These are phyloP conservation scores for Lavandula angustifolia DNA, from an alignment of 257 asterid genomes.

Conservation along the genomic window DNA sequence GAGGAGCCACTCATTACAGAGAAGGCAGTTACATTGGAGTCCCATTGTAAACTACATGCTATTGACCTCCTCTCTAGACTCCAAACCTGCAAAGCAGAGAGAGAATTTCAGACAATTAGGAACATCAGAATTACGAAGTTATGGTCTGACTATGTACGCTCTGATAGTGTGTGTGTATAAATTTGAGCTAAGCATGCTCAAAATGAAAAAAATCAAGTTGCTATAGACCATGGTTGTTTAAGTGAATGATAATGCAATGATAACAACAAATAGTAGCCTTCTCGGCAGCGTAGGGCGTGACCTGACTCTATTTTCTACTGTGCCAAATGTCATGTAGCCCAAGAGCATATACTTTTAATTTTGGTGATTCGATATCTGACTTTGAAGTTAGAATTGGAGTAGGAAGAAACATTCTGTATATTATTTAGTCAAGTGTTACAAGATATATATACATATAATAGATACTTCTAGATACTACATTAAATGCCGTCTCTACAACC, in stretches of 20 bases:
- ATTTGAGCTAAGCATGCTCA: constrained; percentile 3
- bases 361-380: too few relatives aligned
- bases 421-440: too few relatives aligned
- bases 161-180: neutral
- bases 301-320: too few relatives aligned
- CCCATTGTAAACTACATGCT: constrained; percentile 75
- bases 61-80: constrained; percentile 65
- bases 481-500: too few relatives aligned
- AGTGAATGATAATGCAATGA: constrained; percentile 3
- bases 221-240: neutral
- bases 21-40: constrained; percentile 82
- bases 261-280: neutral
- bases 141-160: constrained; percentile 11
- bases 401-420: too few relatives aligned
- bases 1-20: constrained; percentile 79
- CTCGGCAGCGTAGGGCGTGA: too few relatives aligned
- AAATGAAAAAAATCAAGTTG: neutral
- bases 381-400: too few relatives aligned
- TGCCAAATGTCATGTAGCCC: too few relatives aligned
- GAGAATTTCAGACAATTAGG: constrained; percentile 20
- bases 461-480: too few relatives aligned
- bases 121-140: constrained; percentile 1
- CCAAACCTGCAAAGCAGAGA: constrained; percentile 68
- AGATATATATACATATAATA: too few relatives aligned
- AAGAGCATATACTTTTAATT: too few relatives aligned